A percentile compares a stretch with the other conserved stretches of the same genome.
phyloP scores from a whole-genome alignment of 202 grass and related monocot genomes.

The Elaeis oleifera region DNA sequence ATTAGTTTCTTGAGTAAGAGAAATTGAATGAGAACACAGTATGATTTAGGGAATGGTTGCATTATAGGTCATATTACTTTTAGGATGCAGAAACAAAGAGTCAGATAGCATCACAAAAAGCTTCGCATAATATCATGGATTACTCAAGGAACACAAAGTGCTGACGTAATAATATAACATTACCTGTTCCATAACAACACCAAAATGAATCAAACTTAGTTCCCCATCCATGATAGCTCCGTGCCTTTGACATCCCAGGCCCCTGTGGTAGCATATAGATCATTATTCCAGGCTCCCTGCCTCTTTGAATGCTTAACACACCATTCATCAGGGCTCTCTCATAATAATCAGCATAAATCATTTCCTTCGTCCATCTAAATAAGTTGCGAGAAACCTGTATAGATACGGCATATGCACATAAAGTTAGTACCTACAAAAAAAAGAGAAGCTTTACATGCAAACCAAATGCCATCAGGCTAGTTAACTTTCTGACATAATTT shows the following conservation, averaged over 20 bases:
- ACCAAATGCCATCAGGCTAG: background rate
- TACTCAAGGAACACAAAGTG: background rate
- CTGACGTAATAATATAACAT: background rate
- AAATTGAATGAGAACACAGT: too few species aligned
- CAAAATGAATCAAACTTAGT: slow-evolving; percentile 64
- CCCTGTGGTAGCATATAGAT: slow-evolving; percentile 96
- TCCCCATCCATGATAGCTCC: slow-evolving; percentile 77
- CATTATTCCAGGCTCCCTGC: slow-evolving; percentile 75
- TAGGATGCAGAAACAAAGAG: too few species aligned
- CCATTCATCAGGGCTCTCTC: slow-evolving; percentile 82
- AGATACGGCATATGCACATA: background rate
- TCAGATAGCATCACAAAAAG: too few species aligned
- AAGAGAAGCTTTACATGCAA: too few species aligned
- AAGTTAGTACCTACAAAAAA: too few species aligned
- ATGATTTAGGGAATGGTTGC: too few species aligned
- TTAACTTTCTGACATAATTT: slow-evolving; percentile 4
- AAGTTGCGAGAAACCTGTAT: slow-evolving; percentile 79
- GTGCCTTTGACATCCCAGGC: slow-evolving; percentile 66
- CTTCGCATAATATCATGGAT: too few species aligned
- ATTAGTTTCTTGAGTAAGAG: too few species aligned
- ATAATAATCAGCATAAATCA: slow-evolving; percentile 68
- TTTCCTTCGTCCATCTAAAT: slow-evolving; percentile 94
- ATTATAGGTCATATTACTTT: too few species aligned
- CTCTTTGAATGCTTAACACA: slow-evolving; percentile 87
- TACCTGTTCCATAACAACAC: slow-evolving; percentile 98